Evolutionary conservation across 495 filamentous ascomycete species (phyloP), one percentile per base, ranked within the genome.

Genomic region (Copromyces sp.): DNA sequence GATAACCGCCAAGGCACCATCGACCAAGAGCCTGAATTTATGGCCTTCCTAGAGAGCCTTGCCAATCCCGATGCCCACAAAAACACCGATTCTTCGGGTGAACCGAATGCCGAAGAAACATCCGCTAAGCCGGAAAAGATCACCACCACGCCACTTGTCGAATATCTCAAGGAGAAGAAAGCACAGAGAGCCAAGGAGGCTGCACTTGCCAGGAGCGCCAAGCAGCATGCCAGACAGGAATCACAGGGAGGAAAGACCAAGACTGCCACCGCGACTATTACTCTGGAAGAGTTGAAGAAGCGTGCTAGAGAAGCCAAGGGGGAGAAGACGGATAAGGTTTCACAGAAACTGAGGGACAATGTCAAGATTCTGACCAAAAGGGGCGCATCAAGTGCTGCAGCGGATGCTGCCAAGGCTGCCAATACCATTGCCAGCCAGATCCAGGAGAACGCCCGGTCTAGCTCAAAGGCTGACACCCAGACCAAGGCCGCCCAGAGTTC

Each of bases 1-100:
- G 95, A 99, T 85, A 88, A 88, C 72, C 90, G 95, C 4, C 93
- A 97, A 79, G 95, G 96, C 59, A 96, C 93, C 6, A 98, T 99
- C 72, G 95, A 99, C 75, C 93, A 95, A 76, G 95, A 99, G 79
- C 89, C 91, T 0, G 95, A 98, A 72, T 98, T 98, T 75, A 96
- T 97, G 82, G 88, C 88, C 29, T 99, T 98, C 77, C 87, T 99
- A 8, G 92, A 96, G 80, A 90, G 88, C 68, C 86, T 97, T 9
- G 95, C 94, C 3, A 91, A 92, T 69, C 94, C 94, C 0, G 87
- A 91, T 39, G 81, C 78, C 5, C 61, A 81, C 17, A 86, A 84
- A 42, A 82, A 83, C 12, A 65, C 53, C 17, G 79, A 78, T 37
- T 37, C 71, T 9, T 83, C 78, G 4, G 73, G 83, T 9, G 82